Percentiles rank a stretch among this genome's conserved stretches.
Conservation (phyloP, 768 basidiomycete species). For the Mycena amicta region DNA sequence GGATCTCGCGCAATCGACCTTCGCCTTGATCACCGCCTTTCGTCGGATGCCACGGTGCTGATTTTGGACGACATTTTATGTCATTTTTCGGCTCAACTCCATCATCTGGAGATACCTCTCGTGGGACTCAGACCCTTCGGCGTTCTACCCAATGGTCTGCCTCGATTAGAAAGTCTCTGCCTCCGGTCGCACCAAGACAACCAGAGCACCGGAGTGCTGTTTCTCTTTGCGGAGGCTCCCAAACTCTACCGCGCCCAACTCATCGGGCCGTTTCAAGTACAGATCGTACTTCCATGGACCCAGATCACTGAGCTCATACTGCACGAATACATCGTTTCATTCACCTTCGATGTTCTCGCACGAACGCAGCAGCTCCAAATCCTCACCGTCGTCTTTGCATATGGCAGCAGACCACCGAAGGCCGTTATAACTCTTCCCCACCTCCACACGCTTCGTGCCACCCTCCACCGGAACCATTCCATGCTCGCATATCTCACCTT, state of each 20-base stretch:
- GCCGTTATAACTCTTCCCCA: background rate
- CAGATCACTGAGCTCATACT: background rate
- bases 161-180: background rate
- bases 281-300: background rate
- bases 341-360: background rate
- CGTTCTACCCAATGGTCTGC: background rate
- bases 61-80: background rate
- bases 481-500: background rate
- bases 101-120: background rate
- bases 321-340: background rate
- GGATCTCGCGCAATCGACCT: background rate
- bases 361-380: background rate
- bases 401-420: background rate
- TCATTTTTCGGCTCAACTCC: background rate
- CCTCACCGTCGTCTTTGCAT: background rate
- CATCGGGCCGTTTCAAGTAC: background rate
- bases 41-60: background rate
- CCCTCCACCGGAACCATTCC: background rate
- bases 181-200: background rate
- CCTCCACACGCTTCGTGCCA: background rate
- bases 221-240: background rate
- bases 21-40: no score
- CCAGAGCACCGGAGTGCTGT: background rate
- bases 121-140: background rate
- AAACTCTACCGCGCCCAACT: background rate